A percentile compares a stretch with the other conserved stretches of the same genome.
Evolutionary conservation across 257 asterid genomes (phyloP).

Genomic region (Schizonepeta tenuifolia): DNA sequence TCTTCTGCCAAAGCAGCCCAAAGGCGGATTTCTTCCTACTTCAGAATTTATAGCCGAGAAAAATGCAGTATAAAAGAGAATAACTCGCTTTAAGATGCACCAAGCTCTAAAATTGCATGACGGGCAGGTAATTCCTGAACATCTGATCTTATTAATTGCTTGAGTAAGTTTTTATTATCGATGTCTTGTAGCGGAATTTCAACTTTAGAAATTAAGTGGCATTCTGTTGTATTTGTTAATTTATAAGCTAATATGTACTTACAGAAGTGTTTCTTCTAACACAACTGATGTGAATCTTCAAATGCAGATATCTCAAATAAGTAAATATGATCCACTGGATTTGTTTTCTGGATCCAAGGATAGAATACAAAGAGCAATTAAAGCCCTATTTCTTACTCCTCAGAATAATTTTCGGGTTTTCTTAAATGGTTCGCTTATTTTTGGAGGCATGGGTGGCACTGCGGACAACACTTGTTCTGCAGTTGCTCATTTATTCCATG

Average conservation of each 20-base stretch:
- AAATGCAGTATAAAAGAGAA: conserved; percentile 68
- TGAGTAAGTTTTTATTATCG: conserved; percentile 17
- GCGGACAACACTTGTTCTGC: conserved; percentile 45
- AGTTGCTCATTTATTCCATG: conserved; percentile 61
- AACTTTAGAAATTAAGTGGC: too few species aligned
- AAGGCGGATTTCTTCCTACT: conserved; percentile 81
- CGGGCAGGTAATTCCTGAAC: conserved; percentile 57
- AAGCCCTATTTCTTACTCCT: conserved; percentile 71
- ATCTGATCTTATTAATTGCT: not conserved
- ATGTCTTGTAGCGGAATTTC: too few species aligned
- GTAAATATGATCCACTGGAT: conserved; percentile 89
- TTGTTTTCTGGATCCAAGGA: conserved; percentile 85
- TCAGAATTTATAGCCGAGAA: conserved; percentile 75
- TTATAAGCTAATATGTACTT: not conserved
- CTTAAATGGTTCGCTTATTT: conserved; percentile 75
- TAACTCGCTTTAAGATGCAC: conserved; percentile 86
- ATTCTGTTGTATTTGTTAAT: too few species aligned
- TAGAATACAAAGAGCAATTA: conserved; percentile 66
- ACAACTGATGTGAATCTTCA: conserved; percentile 32
- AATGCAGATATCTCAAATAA: conserved; percentile 74
- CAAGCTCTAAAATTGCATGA: conserved; percentile 76
- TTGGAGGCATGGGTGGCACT: conserved; percentile 79
- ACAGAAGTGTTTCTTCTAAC: not conserved
- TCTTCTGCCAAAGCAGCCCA: conserved; percentile 68
- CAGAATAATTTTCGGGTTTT: conserved; percentile 95